These are phyloP conservation scores for Astragalus glycyphyllos DNA, from an alignment of 306 rosid species.

Conservation along the genomic window DNA sequence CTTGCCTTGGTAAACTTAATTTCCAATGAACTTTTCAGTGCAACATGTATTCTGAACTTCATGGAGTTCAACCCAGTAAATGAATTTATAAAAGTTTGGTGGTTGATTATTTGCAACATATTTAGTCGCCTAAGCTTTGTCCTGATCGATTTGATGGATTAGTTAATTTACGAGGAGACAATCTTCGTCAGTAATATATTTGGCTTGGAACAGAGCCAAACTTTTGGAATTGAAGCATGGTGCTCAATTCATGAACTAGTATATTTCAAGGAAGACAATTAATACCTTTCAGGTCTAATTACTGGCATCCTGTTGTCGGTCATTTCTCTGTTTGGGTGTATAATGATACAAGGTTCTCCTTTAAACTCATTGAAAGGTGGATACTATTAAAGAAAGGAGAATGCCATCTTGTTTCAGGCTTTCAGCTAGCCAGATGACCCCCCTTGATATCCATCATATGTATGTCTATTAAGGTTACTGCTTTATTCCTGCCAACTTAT, in stretches of 20 bases:
- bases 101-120: background rate
- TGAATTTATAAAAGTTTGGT: background rate
- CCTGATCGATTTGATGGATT: background rate
- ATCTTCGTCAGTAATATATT: background rate
- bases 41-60: background rate
- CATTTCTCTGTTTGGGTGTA: slow-evolving; percentile 7
- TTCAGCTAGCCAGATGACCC: background rate
- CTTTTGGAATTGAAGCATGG: slow-evolving; percentile 5
- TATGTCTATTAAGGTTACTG: background rate
- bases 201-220: background rate
- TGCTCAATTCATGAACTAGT: background rate
- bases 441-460: background rate
- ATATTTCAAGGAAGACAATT: background rate
- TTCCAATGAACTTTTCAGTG: background rate
- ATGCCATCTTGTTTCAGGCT: background rate
- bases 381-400: background rate
- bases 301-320: background rate
- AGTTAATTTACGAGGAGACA: background rate
- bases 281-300: background rate
- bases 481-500: background rate
- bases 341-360: background rate
- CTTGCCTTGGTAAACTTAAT: background rate
- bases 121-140: background rate
- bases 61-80: slow-evolving; percentile 1
- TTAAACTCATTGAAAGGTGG: background rate